Evolutionary conservation across 2,329 filamentous ascomycete species (phyloP).

Genomic region (Chaetomium olivaceum): DNA sequence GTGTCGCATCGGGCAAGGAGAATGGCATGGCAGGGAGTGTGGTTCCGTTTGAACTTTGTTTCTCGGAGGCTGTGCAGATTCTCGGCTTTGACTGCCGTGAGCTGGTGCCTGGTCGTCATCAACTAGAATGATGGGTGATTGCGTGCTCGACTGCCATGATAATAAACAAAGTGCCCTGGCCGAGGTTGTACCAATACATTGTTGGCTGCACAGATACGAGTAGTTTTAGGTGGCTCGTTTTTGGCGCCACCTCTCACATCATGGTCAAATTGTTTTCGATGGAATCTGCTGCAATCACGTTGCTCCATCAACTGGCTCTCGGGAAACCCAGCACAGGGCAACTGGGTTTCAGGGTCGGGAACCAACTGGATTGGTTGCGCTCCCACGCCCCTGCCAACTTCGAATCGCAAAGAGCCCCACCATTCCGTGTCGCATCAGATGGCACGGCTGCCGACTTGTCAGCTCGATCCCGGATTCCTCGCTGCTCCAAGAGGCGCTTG

Average conservation of each 20-base stretch:
- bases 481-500: not conserved
- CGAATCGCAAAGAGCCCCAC: constrained; percentile 1
- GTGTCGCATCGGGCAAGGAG: no score
- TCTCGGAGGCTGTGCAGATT: no score
- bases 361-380: not conserved
- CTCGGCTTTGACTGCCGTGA: not conserved
- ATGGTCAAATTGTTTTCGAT: not conserved
- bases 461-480: not conserved
- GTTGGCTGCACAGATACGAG: not conserved
- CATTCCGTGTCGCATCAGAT: constrained; percentile 6
- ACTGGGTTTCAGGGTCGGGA: constrained; percentile 14
- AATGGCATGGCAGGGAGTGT: no score
- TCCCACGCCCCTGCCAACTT: constrained; percentile 5
- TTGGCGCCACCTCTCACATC: not conserved
- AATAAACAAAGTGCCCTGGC: not conserved
- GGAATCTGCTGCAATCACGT: constrained; percentile 16
- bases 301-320: constrained; percentile 19
- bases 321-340: not conserved
- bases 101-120: not conserved
- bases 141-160: not conserved
- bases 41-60: no score
- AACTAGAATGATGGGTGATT: not conserved
- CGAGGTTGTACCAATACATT: not conserved
- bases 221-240: no score
- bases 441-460: not conserved